Base-by-base conservation (phyloP, 2,329 filamentous ascomycete species). In the Helminthosporium solani region DNA sequence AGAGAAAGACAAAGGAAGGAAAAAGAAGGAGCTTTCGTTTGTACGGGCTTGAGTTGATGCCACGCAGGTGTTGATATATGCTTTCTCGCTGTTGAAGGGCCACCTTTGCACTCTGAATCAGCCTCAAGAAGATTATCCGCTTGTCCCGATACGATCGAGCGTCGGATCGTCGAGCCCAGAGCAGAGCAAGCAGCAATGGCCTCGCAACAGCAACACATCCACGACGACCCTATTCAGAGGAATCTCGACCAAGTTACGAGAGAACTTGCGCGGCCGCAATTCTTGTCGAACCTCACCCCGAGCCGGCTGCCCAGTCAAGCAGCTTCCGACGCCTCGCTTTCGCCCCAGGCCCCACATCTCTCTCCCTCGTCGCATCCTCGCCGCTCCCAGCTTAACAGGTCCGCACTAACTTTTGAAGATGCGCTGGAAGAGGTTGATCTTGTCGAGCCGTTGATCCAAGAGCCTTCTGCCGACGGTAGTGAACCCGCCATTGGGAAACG, bases 291-390 rank as follows among this genome's bases (percentile, higher is more conserved):
- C 45, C 52, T 71, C 48, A 67, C 67, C 34, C 65, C 67, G 18
- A 67, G 62, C 23, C 61, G 65, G 33, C 52, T 71, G 53, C 68
- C 68, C 41, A 68, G 64, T 36, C 65, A 68, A 49, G 68, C 68
- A 48, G 66, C 67, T 28, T 67, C 64, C 50, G 68, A 70, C 52
- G 58, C 61, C 45, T 68, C 65, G 16, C 42, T 56, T 39, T 68
- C 56, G 33, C 54, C 56, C 1, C 57, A 60, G 58, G 64, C 63
- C 65, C 64, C 55, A 58, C 23, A 54, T 53, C 57, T 55, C 48
- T 56, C 56, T 35, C 54, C 53, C 53, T 56, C 51, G 47, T 46
- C 31, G 46, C 57, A 61, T 41, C 58, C 53, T 37, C 62, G 59
- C 40, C 63, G 61, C 37, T 67, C 63, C n/a, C 61, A 67, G 49